These are phyloP conservation scores for Tetrahymena borealis DNA, from an alignment of 73 alveolate genomes.

Conservation along the genomic window DNA sequence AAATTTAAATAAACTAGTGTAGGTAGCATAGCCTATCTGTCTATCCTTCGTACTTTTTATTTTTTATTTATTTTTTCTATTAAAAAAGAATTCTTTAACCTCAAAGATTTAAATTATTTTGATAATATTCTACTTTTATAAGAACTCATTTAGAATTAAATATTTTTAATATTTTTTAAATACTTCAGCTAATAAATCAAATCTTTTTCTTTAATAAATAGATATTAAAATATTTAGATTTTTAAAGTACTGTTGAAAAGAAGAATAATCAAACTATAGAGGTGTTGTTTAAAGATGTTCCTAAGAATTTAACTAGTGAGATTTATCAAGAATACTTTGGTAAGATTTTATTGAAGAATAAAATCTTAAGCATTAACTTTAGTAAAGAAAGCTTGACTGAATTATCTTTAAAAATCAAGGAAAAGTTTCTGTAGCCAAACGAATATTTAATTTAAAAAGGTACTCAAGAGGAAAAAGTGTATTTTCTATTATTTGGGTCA, in stretches of 20 bases:
- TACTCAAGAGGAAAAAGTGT: not conserved
- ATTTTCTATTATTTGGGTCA: not conserved
- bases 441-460: not conserved
- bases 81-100: too few relatives aligned
- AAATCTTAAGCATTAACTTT: not conserved
- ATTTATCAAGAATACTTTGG: not conserved
- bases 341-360: not conserved
- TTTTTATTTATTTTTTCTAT: too few relatives aligned
- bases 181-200: not conserved
- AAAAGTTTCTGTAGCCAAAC: not conserved
- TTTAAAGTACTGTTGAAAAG: not conserved
- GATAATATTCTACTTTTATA: too few relatives aligned
- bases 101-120: too few relatives aligned
- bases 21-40: too few relatives aligned
- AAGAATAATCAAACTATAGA: not conserved
- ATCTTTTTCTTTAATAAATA: too few relatives aligned
- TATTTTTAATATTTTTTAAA: not conserved
- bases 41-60: too few relatives aligned
- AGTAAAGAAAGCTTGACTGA: not conserved
- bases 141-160: not conserved
- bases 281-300: not conserved
- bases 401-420: not conserved
- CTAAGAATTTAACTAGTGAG: not conserved
- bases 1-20: too few relatives aligned
- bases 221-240: not conserved